These are phyloP conservation scores for Trypanosoma rangeli DNA, from an alignment of 208 protist species.

Conservation along the genomic window DNA sequence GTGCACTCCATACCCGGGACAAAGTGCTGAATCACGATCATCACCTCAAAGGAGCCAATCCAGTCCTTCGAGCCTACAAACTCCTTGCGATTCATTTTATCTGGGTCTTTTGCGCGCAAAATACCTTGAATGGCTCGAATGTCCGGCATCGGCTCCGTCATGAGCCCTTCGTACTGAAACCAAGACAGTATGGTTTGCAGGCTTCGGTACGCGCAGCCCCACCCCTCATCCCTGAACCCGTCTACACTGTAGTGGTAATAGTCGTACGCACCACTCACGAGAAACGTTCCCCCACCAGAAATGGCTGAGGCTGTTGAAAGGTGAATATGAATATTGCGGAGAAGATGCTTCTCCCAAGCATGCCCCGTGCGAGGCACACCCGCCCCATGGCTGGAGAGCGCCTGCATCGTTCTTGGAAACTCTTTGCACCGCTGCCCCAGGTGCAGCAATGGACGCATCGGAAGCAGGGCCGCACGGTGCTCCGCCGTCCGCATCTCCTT, in stretches of 20 bases:
- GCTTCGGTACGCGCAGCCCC: slow-evolving; percentile 96
- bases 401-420: slow-evolving; percentile 32
- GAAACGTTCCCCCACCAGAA: slow-evolving; percentile 34
- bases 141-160: slow-evolving; percentile 50
- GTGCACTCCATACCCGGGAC: slow-evolving; percentile 78
- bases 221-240: slow-evolving; percentile 92
- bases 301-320: slow-evolving; percentile 33
- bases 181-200: slow-evolving; percentile 88
- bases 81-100: slow-evolving; percentile 67
- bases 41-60: slow-evolving; percentile 95
- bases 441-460: slow-evolving; percentile 38
- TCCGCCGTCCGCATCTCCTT: slow-evolving; percentile 40
- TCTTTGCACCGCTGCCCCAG: slow-evolving; percentile 28
- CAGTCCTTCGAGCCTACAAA: slow-evolving; percentile 94
- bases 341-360: slow-evolving; percentile 63
- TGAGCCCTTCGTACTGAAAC: slow-evolving; percentile 67
- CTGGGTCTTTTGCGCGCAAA: slow-evolving; percentile 69
- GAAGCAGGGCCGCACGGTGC: slow-evolving; percentile 58
- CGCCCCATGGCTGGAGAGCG: background rate
- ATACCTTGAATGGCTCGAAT: slow-evolving; percentile 85
- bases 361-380: slow-evolving; percentile 27
- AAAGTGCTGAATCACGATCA: slow-evolving; percentile 85
- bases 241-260: slow-evolving; percentile 97
- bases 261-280: slow-evolving; percentile 86
- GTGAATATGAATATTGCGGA: slow-evolving; percentile 45